Percentiles rank a stretch among this genome's conserved stretches.
phyloP scores from a whole-genome alignment of 2,329 filamentous ascomycete genomes.

The Phaeosphaeria sp. region DNA sequence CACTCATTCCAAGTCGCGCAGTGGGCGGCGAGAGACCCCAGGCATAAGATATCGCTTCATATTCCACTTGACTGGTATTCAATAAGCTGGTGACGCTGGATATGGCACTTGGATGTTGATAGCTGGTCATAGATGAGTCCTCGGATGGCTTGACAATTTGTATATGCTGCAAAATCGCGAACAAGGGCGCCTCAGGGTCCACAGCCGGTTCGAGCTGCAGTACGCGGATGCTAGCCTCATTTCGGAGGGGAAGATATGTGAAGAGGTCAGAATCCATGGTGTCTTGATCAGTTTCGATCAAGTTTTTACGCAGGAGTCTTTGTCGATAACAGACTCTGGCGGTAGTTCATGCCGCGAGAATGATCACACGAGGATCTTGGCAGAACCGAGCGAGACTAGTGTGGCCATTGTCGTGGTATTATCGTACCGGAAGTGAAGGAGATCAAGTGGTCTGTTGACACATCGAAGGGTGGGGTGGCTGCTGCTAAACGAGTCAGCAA shows the following conservation, averaged over 20 bases:
- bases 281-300: not conserved
- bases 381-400: not conserved
- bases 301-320: not conserved
- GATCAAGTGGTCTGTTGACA: no score
- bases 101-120: not conserved
- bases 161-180: constrained; percentile 1
- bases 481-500: not conserved
- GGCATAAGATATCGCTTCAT: constrained; percentile 4
- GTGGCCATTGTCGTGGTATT: not conserved
- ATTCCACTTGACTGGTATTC: not conserved
- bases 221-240: constrained; percentile 1
- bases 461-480: not conserved
- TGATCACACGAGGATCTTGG: not conserved
- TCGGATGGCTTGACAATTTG: not conserved
- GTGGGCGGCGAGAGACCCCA: constrained; percentile 2
- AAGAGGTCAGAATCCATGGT: not conserved
- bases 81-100: no score
- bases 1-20: not conserved
- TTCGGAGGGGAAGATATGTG: not conserved
- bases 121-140: not conserved
- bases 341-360: not conserved
- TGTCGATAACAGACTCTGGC: not conserved
- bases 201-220: not conserved
- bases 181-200: not conserved
- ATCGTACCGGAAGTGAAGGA: no score